Conservation (phyloP, 2,329 filamentous ascomycete genomes). For the Sporothrix pallida region DNA sequence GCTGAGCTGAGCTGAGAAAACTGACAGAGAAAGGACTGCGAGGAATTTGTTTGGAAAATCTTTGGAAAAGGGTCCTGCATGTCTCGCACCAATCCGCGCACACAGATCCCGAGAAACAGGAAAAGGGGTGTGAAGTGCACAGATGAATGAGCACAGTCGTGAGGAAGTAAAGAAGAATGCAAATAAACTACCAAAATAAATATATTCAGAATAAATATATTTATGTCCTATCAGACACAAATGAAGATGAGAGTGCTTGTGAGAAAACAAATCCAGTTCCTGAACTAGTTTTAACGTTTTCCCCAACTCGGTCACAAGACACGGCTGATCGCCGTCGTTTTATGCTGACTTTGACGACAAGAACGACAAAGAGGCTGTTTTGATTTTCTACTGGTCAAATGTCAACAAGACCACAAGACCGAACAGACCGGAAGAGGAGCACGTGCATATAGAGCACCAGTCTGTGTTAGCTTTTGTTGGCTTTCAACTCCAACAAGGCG, state of each 20-base stretch:
- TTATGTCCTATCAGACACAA: too few relatives aligned
- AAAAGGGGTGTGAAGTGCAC: not conserved
- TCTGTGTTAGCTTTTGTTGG: not conserved
- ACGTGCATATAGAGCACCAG: not conserved
- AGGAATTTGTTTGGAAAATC: not conserved
- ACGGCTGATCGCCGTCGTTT: not conserved
- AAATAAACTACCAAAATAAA: too few relatives aligned
- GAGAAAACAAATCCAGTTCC: not conserved
- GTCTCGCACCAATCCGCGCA: conserved; percentile 22
- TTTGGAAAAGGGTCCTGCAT: conserved; percentile 4
- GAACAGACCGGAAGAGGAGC: conserved; percentile 7
- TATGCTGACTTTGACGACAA: not conserved
- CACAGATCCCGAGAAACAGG: conserved; percentile 17
- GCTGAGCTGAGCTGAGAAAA: conserved; percentile 18
- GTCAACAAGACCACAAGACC: not conserved
- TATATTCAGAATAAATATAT: too few relatives aligned
- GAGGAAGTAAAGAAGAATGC: not conserved
- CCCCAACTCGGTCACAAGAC: conserved; percentile 6
- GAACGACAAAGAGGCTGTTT: not conserved
- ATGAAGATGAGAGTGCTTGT: not conserved
- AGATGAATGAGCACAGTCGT: not conserved
- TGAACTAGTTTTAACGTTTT: not conserved
- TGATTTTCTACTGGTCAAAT: not conserved
- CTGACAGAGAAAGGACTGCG: not conserved
- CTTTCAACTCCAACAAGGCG: not conserved